These are phyloP conservation scores for Gomphus bonarii DNA, from an alignment of 1,284 basidiomycete species.

Conservation along the genomic window DNA sequence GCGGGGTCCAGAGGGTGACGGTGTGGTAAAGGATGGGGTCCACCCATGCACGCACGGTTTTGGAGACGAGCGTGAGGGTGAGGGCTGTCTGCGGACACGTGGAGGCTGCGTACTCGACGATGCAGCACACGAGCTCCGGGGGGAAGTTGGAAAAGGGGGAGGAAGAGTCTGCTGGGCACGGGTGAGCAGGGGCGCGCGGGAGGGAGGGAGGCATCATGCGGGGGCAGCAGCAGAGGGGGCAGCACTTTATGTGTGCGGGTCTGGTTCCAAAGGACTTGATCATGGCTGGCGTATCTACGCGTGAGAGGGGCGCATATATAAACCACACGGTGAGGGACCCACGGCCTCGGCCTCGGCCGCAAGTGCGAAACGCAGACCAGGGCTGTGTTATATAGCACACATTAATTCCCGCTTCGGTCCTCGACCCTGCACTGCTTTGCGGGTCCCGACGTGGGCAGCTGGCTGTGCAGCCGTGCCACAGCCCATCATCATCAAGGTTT, in stretches of 20 bases:
- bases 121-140: conserved; percentile 9
- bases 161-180: background rate
- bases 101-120: conserved; percentile 11
- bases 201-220: background rate
- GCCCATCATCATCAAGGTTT: background rate
- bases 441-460: no score
- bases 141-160: conserved; percentile 10
- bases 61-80: conserved; percentile 12
- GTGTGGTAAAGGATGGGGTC: conserved; percentile 13
- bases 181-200: background rate
- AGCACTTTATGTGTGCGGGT: background rate
- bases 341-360: background rate
- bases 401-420: background rate
- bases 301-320: background rate
- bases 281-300: background rate
- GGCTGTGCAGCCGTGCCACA: background rate
- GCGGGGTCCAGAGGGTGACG: conserved; percentile 10
- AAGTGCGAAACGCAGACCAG: background rate
- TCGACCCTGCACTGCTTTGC: background rate
- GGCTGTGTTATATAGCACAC: background rate
- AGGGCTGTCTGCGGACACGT: background rate
- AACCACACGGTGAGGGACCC: background rate
- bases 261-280: background rate
- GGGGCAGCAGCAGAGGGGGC: background rate
- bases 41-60: conserved; percentile 1